These are phyloP conservation scores for Micractinium sp. DNA, from an alignment of 139 green algal genomes.

Conservation along the genomic window DNA sequence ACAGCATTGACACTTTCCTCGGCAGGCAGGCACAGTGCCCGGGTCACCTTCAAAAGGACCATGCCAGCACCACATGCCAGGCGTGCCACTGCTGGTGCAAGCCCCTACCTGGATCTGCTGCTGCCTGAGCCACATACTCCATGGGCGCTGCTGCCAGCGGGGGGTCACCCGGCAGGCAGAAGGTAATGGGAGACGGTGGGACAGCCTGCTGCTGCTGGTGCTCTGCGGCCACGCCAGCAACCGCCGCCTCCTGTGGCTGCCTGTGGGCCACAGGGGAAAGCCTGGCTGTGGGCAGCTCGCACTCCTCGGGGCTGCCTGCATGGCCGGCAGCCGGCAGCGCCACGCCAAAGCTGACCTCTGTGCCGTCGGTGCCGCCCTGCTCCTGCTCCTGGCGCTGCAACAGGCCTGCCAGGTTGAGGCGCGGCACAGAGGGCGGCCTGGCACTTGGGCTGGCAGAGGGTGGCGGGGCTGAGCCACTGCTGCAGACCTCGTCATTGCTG, in stretches of 20 bases:
- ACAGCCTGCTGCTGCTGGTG: not conserved
- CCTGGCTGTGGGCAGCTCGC: conserved; percentile 28
- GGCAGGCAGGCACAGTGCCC: not conserved
- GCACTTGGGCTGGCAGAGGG: conserved; percentile 9
- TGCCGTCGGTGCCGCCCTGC: not conserved
- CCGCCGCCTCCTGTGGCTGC: not conserved
- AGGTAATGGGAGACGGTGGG: conserved; percentile 15
- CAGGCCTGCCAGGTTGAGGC: conserved; percentile 7
- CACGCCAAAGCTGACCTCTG: conserved; percentile 17
- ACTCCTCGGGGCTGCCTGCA: not conserved
- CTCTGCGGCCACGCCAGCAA: not conserved
- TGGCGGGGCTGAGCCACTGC: not conserved
- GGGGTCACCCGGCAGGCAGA: conserved; percentile 25
- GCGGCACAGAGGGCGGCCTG: conserved; percentile 8
- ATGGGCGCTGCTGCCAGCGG: not conserved
- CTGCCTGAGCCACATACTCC: not conserved
- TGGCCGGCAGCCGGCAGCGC: not conserved
- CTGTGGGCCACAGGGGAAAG: not conserved
- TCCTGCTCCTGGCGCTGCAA: not conserved
- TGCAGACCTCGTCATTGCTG: conserved; percentile 34
- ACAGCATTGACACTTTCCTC: not conserved
- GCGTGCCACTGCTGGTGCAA: no score
- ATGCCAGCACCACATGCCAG: no score
- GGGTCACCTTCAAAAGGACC: not conserved
- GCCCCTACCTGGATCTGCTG: not conserved